Evolutionary conservation across 495 filamentous ascomycete genomes (phyloP), one percentile per base, ranked within the genome.

Genomic region (Lindgomyces ingoldianus): DNA sequence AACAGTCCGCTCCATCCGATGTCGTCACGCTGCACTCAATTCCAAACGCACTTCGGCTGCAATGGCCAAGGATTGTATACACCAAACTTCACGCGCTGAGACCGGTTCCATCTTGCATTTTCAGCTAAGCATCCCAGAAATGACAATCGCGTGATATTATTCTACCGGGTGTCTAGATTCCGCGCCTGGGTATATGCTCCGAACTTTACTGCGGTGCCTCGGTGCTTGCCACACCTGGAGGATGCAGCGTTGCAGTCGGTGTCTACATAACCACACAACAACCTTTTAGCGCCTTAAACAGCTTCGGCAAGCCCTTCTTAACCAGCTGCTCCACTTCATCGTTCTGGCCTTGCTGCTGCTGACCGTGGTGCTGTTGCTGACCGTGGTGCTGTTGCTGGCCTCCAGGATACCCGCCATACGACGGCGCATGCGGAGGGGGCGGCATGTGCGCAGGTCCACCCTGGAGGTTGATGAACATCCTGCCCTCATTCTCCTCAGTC

Each of bases 401-500:
- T 1, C 75, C 78, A 56, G 76, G 65, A 29, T 27, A 11, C n/a
- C 62, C 62, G 16, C 39, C 19, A 29, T 54, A 19, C 22, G 49
- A 39, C 30, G 57, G 58, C 39, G 25, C 57, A 24, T 81, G 76
- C 54, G 79, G 80, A 0, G 75, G 68, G 11, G 83, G 80, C 74
- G 83, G 80, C 54, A 74, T 67, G 21, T 30, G 73, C 12, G 86
- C 85, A 57, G 83, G 74, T 12, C 85, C 85, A 16, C 86, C 86
- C 42, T 81, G 78, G 29, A 89, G 76, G 70, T 89, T 85, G 22
- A 90, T 77, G 70, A 89, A 96, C 10, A 98, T 90, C 11, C 90
- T 76, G 2, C 94, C 94, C 3, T 85, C 87, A 69, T 98, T 98
- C 33, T 89, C 85, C 79, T 97, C 94, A 1, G 90, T 91, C 46